phyloP scores from a whole-genome alignment of 345 rosid species.

The Linum tenue region DNA sequence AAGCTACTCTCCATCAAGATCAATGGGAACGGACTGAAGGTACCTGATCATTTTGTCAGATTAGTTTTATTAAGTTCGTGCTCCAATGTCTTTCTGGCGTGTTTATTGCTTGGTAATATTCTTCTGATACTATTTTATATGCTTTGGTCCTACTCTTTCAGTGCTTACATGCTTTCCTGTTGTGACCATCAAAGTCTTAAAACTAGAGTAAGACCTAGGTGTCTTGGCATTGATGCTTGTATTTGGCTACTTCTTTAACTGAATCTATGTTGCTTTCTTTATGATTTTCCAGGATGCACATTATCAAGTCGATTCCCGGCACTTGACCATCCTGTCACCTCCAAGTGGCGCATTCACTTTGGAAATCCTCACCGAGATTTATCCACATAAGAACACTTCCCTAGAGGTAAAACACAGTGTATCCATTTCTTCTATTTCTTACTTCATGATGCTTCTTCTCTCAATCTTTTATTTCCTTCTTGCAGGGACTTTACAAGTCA shows the following conservation, averaged over 20 bases:
- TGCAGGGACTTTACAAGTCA: slow-evolving; percentile 89
- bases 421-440: background rate
- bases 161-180: background rate
- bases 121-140: background rate
- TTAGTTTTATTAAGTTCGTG: background rate
- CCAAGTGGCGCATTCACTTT: slow-evolving; percentile 53
- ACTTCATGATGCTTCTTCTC: background rate
- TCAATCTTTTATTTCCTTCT: slow-evolving; percentile 3
- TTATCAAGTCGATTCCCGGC: slow-evolving; percentile 52
- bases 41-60: slow-evolving; percentile 13
- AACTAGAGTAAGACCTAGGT: no score
- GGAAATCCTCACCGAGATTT: slow-evolving; percentile 75
- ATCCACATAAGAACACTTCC: slow-evolving; percentile 87
- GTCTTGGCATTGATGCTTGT: background rate
- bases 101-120: background rate
- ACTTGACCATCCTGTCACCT: slow-evolving; percentile 56
- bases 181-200: no score
- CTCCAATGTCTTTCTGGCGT: background rate
- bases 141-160: background rate
- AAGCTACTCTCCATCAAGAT: slow-evolving; percentile 75
- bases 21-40: slow-evolving; percentile 60
- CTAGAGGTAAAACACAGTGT: slow-evolving; percentile 46
- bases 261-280: background rate
- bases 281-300: slow-evolving; percentile 45
- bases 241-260: background rate